Conservation (phyloP, 148 eudicot genomes). For the Heliamphora exappendiculata region DNA sequence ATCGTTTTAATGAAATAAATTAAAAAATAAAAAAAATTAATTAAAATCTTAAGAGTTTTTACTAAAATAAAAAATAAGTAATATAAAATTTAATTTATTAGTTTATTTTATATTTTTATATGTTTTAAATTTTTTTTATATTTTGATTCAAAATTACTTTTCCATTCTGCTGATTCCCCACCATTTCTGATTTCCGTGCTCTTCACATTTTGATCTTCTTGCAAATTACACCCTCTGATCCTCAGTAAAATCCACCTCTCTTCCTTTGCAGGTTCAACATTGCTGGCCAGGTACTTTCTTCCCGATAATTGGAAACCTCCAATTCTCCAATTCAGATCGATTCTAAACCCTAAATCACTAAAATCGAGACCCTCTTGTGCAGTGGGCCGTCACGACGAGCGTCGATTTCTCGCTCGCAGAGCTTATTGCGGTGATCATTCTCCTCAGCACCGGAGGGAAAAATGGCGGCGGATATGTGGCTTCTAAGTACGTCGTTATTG, state of each 20-base stretch:
- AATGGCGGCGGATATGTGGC: conserved; percentile 88
- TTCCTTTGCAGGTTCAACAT: conserved; percentile 86
- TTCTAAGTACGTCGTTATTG: conserved; percentile 75
- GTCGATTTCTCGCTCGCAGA: conserved; percentile 84
- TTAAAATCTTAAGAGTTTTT: too few relatives aligned
- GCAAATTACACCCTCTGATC: background rate
- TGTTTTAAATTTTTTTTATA: background rate
- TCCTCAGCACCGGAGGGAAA: conserved; percentile 85
- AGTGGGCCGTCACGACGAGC: conserved; percentile 99
- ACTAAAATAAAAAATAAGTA: too few relatives aligned
- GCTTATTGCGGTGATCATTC: conserved; percentile 78
- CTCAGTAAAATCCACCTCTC: background rate
- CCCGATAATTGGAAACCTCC: conserved; percentile 9
- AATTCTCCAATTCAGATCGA: background rate
- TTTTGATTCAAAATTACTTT: background rate
- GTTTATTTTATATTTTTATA: background rate
- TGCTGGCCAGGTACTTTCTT: conserved; percentile 76
- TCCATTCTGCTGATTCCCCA: too few relatives aligned
- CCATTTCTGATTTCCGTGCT: too few relatives aligned
- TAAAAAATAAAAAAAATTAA: too few relatives aligned
- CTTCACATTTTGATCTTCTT: too few relatives aligned
- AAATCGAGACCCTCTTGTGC: conserved; percentile 28
- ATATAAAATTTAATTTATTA: too few relatives aligned
- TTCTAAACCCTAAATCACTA: conserved; percentile 2
- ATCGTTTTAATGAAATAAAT: too few relatives aligned